A percentile compares a stretch with the other conserved stretches of the same genome.
Conservation (phyloP, 108 stramenopile genomes). For the Hondaea fermentalgiana region DNA sequence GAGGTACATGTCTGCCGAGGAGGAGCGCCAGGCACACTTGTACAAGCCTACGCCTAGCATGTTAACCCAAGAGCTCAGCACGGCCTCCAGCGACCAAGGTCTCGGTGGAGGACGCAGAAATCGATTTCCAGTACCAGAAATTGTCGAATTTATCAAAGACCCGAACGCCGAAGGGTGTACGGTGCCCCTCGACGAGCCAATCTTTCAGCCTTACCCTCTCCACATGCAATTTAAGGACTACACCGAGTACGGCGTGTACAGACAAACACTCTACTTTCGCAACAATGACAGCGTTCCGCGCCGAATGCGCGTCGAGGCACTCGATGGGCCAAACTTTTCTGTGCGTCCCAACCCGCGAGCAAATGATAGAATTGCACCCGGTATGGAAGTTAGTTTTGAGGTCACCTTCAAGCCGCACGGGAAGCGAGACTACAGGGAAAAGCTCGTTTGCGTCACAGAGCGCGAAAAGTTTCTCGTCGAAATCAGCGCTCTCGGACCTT, state of each 20-base stretch:
- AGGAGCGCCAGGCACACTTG: not conserved
- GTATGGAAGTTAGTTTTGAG: conserved; percentile 52
- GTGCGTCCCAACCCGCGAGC: conserved; percentile 33
- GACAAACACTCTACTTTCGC: conserved; percentile 1
- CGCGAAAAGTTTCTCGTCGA: conserved; percentile 57
- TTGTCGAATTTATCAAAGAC: not conserved
- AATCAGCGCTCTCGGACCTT: conserved; percentile 41
- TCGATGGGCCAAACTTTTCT: conserved; percentile 45
- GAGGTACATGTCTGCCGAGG: not conserved
- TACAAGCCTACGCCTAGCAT: conserved; percentile 13
- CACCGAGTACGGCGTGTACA: not conserved
- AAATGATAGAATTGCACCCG: conserved; percentile 37
- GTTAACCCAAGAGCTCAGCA: not conserved
- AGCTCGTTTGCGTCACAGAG: conserved; percentile 51
- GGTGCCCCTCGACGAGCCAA: not conserved
- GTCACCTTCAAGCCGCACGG: conserved; percentile 55
- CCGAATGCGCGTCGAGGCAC: conserved; percentile 41
- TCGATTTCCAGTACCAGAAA: not conserved
- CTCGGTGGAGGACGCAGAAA: not conserved
- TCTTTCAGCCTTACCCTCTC: not conserved
- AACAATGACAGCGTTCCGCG: conserved; percentile 46
- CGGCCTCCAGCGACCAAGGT: not conserved
- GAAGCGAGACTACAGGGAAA: conserved; percentile 44
- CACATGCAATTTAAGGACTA: conserved; percentile 4
- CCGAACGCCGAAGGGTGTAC: not conserved